Evolutionary conservation across 768 basidiomycete species (phyloP).

Genomic region (Pleurotus sapidus): DNA sequence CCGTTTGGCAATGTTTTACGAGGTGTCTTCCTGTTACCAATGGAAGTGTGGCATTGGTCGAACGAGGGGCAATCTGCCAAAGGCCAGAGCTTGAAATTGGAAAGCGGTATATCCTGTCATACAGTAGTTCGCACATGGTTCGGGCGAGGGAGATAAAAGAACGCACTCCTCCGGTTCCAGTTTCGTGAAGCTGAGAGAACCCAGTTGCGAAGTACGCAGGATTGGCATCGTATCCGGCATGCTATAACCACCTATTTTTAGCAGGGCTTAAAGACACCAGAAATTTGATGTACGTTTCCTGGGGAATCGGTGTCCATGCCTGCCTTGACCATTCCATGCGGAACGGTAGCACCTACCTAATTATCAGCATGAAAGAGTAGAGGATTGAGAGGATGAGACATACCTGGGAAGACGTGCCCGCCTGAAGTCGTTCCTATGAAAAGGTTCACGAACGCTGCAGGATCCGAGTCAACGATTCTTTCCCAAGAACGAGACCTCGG

Average conservation of each 20-base stretch:
- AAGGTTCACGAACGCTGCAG: conserved; percentile 46
- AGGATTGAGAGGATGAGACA: conserved; percentile 1
- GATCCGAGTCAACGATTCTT: conserved; percentile 20
- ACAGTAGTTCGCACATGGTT: not conserved
- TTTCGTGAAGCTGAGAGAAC: conserved; percentile 63
- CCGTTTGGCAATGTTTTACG: conserved; percentile 47
- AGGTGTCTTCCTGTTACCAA: conserved; percentile 40
- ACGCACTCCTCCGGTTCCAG: conserved; percentile 58
- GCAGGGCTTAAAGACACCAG: not conserved
- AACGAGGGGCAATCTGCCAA: conserved; percentile 48
- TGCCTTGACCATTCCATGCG: conserved; percentile 66
- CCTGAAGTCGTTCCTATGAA: conserved; percentile 66
- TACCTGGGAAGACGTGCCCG: conserved; percentile 66
- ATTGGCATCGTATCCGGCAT: conserved; percentile 44
- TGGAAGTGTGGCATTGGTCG: conserved; percentile 47
- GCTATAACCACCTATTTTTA: conserved; percentile 22
- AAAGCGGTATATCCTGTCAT: conserved; percentile 46
- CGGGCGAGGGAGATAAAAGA: not conserved
- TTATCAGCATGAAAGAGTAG: not conserved
- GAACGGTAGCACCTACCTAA: conserved; percentile 51
- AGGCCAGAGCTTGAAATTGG: conserved; percentile 62
- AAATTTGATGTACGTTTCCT: conserved; percentile 40
- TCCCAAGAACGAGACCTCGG: too few species aligned
- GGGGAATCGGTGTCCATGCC: conserved; percentile 69
- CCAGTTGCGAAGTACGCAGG: conserved; percentile 46